phyloP scores from a whole-genome alignment of 2,329 filamentous ascomycete species.

The Diaporthe eres region DNA sequence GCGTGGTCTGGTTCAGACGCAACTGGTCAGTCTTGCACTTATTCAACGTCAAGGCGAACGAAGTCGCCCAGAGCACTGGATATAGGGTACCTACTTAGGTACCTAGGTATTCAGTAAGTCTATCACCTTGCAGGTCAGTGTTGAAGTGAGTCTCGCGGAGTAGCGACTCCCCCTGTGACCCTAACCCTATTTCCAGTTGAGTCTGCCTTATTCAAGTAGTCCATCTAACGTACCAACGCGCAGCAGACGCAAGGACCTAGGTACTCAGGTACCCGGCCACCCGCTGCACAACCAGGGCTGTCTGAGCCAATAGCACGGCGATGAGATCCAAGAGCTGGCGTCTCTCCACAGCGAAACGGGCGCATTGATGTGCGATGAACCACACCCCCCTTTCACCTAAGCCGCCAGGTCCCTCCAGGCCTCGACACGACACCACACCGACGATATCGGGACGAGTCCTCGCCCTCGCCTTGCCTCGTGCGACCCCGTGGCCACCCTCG shows the following conservation, averaged over 20 bases:
- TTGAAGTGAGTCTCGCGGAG: background rate
- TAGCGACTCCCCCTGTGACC: background rate
- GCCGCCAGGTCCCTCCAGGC: conserved; percentile 5
- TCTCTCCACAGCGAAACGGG: conserved; percentile 24
- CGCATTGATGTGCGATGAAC: conserved; percentile 29
- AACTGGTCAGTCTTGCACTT: background rate
- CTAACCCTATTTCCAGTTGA: background rate
- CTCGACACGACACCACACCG: conserved; percentile 30
- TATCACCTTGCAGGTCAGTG: background rate
- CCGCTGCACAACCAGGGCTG: background rate
- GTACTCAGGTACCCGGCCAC: conserved; percentile 1
- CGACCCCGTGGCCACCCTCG: conserved; percentile 19
- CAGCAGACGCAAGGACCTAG: background rate
- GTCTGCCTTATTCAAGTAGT: background rate
- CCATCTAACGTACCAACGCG: background rate
- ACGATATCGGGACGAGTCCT: conserved; percentile 26
- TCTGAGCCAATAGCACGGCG: background rate
- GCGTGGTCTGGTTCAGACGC: background rate
- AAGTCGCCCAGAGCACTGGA: background rate
- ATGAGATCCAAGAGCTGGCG: background rate
- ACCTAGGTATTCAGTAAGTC: background rate
- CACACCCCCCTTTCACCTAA: conserved; percentile 18
- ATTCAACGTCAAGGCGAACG: background rate
- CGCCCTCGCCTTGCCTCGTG: background rate
- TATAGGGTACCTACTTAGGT: too few species aligned